Evolutionary conservation across 2,329 filamentous ascomycete genomes (phyloP).

Genomic region (Epichloe scottii): DNA sequence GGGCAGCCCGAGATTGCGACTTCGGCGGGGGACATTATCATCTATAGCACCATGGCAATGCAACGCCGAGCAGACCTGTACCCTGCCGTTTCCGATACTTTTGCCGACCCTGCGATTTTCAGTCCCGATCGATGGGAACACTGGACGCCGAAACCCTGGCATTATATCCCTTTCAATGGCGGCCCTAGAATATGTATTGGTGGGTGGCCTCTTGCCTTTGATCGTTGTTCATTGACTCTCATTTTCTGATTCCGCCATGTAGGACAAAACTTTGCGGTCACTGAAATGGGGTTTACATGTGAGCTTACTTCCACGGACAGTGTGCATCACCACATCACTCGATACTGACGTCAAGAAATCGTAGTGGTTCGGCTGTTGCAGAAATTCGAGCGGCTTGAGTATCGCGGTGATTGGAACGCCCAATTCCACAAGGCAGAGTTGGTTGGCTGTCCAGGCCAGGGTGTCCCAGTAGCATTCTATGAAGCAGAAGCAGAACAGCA

Average conservation of each 20-base stretch:
- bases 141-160: conserved; percentile 54
- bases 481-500: conserved; percentile 14
- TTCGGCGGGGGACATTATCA: conserved; percentile 51
- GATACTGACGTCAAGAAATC: no score
- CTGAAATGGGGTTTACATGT: no score
- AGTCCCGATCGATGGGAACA: conserved; percentile 54
- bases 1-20: conserved; percentile 52
- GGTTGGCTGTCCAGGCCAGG: conserved; percentile 29
- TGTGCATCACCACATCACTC: no score
- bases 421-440: conserved; percentile 32
- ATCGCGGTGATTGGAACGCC: conserved; percentile 31
- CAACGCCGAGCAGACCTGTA: conserved; percentile 56
- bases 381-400: conserved; percentile 43
- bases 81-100: conserved; percentile 33
- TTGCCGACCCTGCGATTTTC: conserved; percentile 41
- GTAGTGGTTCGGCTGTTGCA: conserved; percentile 43
- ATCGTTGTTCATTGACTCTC: no score
- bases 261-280: no score
- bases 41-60: conserved; percentile 59
- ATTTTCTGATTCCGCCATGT: no score
- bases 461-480: conserved; percentile 28
- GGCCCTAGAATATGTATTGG: conserved; percentile 64
- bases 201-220: conserved; percentile 27
- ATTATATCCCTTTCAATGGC: conserved; percentile 65
- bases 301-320: no score